Base-by-base conservation (phyloP, 257 asterid species). In the Przewalskia tangutica region DNA sequence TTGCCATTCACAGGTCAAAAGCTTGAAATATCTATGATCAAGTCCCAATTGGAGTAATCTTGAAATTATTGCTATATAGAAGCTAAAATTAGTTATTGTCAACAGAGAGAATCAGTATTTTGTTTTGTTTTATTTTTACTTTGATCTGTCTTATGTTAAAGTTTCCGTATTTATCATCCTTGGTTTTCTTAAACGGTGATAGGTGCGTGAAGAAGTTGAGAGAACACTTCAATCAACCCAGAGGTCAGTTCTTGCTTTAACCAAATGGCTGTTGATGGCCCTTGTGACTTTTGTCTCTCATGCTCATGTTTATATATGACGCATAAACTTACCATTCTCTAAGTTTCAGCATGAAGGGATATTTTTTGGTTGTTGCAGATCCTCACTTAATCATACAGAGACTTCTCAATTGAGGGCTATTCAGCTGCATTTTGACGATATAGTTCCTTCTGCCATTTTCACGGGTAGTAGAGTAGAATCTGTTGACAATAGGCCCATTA, bases 121-220 rank as follows among this genome's bases (percentile, higher is more conserved):
- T 48, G 14, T 73, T 71, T 71, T 46, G 12, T 71, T 62, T 71
- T 20, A 12, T 20, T 20, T 48, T 46, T 23, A 2, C 44, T 48
- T 23, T 48, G 79, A 73, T 48, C 12, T 48, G 59, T 48, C 44
- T 73, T 73, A 5, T 20, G 60, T 48, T 48, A 48, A 73, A 73
- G 58, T 73, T 48, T 73, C 44, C 18, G 5, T 48, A 34, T 48
- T 73, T 48, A 73, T 73, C 60, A 48, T 23, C 42, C 38, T 48
- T 71, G 36, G 13, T 46, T 73, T 73, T 73, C 60, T 48, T 46
- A 73, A 50, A 73, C 5, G 60, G 79, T 73, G 79, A 81, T 85
- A 95, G 98, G 97, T 93, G 46, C 89, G 79, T 73, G 97, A 95
- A 79, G 93, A 90, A 70, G 85, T 92, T 58, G 92, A 90, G 4